These are phyloP conservation scores for Solanum piurae DNA, from an alignment of 257 asterid genomes.

Conservation along the genomic window DNA sequence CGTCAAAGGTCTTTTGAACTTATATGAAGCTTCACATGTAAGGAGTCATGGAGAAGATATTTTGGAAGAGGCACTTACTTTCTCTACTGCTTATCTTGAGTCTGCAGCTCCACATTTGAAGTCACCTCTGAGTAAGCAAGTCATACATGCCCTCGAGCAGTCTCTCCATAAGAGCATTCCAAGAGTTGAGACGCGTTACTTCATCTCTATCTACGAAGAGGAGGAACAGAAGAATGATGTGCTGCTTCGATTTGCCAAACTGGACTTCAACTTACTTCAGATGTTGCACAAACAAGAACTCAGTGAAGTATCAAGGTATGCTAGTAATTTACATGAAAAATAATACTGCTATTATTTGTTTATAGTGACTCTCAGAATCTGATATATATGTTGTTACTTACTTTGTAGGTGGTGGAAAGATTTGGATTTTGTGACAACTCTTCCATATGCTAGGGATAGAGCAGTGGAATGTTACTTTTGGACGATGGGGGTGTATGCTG, in stretches of 20 bases:
- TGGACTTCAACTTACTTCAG: conserved; percentile 23
- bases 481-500: conserved; percentile 3
- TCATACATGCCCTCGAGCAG: conserved; percentile 16
- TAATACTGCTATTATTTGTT: too few relatives aligned
- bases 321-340: accelerated
- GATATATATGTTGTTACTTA: too few relatives aligned
- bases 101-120: neutral
- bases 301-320: conserved; percentile 18
- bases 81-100: conserved; percentile 6
- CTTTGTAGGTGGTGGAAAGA: neutral
- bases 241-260: conserved; percentile 18
- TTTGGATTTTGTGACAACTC: neutral
- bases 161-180: conserved; percentile 18
- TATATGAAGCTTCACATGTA: conserved; percentile 29
- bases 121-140: conserved; percentile 14
- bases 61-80: conserved; percentile 21
- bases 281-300: conserved; percentile 23
- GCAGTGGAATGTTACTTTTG: conserved; percentile 16
- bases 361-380: too few relatives aligned
- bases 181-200: conserved; percentile 16
- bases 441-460: conserved; percentile 15
- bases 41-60: conserved; percentile 19
- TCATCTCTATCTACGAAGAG: conserved; percentile 15
- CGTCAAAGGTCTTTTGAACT: conserved; percentile 6
- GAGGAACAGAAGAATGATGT: conserved; percentile 1